Base-by-base conservation (phyloP, 1,284 basidiomycete genomes). In the Sanghuangporus baumii region DNA sequence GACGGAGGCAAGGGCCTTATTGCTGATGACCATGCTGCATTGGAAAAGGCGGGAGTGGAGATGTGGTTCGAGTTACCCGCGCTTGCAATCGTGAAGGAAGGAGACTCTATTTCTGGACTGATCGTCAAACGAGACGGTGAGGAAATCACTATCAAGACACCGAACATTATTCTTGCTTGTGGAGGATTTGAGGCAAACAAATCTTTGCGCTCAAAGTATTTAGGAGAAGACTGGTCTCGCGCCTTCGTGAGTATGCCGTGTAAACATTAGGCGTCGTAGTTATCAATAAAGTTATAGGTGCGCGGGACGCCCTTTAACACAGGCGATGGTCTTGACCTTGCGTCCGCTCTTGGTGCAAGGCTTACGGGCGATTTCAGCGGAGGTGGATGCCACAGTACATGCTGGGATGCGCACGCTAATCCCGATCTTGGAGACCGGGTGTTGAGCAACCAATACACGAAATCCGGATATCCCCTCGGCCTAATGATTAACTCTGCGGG, bases 1-100 rank as follows among this genome's bases (percentile, higher is more conserved):
- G 80, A 83, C 48, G 86, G 86, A 3, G 86, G 87, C 6, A 88
- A 88, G 69, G 86, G 87, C 1, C 72, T 88, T n/a, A 85, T 88
- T 63, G 74, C 69, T 41, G 80, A 84, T 2, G 82, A 87, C 71
- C 76, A 77, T 47, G 71, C 67, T n/a, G 81, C 81, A 1, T 74
- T 88, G 60, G 68, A 73, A 55, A 72, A 76, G 51, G 79, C 76
- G 4, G 81, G 82, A 0, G 77, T 88, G 2, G 73, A 82, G 50
- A 74, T 79, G 4, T 84, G 82, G 83, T 87, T 83, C 67, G 72
- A 84, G 41, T 75, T 81, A 6, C 76, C 76, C 9, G 84, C 81
- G 6, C 54, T 79, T 6, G 73, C 75, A 59, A 71, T 88, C 16
- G 46, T 80, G 20, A 67, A 73, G 50, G 73, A 76, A 3, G 75